Evolutionary conservation across 2,329 filamentous ascomycete species (phyloP).

Genomic region (Ophiocordyceps camponoti-rufipedis): DNA sequence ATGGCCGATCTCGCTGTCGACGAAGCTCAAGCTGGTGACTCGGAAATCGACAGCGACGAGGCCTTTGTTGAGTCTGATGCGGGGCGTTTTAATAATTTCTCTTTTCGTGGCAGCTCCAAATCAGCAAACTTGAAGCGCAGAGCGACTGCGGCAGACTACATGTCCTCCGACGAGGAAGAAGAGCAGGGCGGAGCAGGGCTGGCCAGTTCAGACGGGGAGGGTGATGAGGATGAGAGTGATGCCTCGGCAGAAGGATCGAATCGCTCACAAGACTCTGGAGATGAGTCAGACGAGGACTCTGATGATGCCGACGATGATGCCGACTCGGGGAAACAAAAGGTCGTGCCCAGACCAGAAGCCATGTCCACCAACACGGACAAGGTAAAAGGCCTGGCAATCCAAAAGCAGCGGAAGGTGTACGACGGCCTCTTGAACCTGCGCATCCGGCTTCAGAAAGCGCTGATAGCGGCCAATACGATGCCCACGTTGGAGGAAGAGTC

Average conservation of each 20-base stretch:
- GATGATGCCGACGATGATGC: conserved; percentile 15
- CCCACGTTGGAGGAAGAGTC: conserved; percentile 22
- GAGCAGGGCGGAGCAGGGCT: conserved; percentile 11
- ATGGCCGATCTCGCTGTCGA: conserved; percentile 34
- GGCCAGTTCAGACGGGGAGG: conserved; percentile 9
- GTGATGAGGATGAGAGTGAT: conserved; percentile 14
- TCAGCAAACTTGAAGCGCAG: conserved; percentile 18
- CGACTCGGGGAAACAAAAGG: conserved; percentile 2
- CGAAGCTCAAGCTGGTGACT: conserved; percentile 28
- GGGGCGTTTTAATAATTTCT: conserved; percentile 61
- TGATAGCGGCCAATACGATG: conserved; percentile 67
- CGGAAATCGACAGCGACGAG: conserved; percentile 45
- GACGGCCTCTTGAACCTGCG: conserved; percentile 78
- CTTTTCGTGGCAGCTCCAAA: conserved; percentile 37
- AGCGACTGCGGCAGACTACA: conserved; percentile 37
- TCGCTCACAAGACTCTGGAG: conserved; percentile 13
- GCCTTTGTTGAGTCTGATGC: conserved; percentile 76
- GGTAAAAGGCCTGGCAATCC: conserved; percentile 73
- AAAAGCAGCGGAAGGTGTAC: conserved; percentile 68
- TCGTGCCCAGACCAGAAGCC: conserved; percentile 16
- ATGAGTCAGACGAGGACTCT: conserved; percentile 17
- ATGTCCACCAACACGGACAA: conserved; percentile 10
- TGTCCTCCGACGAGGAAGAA: conserved; percentile 27
- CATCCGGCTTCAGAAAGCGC: conserved; percentile 82
- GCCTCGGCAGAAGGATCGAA: conserved; percentile 19